Evolutionary conservation across 2,329 filamentous ascomycete species (phyloP).

Genomic region (Aspergillus fructus): DNA sequence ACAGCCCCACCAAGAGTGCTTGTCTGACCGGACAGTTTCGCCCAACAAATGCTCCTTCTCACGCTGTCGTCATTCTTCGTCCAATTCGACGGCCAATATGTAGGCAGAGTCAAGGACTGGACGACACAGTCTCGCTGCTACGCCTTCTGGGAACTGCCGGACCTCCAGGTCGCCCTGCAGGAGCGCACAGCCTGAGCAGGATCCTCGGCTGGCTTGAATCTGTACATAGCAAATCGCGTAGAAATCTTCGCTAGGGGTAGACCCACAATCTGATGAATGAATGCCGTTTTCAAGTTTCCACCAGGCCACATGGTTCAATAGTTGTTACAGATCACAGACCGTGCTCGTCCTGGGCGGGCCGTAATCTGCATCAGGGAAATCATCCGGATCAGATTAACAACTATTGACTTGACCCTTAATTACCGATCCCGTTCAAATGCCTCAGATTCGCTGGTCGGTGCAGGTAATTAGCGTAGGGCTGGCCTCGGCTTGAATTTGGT

Average conservation of each 20-base stretch:
- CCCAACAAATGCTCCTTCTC: constrained; percentile 27
- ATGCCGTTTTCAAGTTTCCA: too few species aligned
- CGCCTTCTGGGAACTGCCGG: constrained; percentile 28
- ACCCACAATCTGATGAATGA: too few species aligned
- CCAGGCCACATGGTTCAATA: too few species aligned
- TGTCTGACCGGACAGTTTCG: constrained; percentile 13
- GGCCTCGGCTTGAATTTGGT: constrained; percentile 7
- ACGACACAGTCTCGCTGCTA: constrained; percentile 24
- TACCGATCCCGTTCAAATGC: too few species aligned
- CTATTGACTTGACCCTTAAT: too few species aligned
- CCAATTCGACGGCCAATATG: constrained; percentile 25
- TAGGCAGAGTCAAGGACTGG: constrained; percentile 24
- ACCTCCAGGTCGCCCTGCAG: constrained; percentile 19
- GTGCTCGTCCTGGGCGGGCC: too few species aligned
- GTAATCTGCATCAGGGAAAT: too few species aligned
- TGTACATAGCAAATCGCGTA: not conserved
- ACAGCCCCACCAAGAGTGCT: too few species aligned
- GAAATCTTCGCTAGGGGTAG: too few species aligned
- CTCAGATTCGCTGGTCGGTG: too few species aligned
- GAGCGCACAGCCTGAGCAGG: not conserved
- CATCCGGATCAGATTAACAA: too few species aligned
- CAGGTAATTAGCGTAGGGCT: not conserved
- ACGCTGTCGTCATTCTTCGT: constrained; percentile 25
- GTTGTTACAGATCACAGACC: too few species aligned
- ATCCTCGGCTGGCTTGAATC: not conserved